A percentile compares a stretch with the other conserved stretches of the same genome.
phyloP scores from a whole-genome alignment of 345 rosid genomes.

The Syzygium jambos region DNA sequence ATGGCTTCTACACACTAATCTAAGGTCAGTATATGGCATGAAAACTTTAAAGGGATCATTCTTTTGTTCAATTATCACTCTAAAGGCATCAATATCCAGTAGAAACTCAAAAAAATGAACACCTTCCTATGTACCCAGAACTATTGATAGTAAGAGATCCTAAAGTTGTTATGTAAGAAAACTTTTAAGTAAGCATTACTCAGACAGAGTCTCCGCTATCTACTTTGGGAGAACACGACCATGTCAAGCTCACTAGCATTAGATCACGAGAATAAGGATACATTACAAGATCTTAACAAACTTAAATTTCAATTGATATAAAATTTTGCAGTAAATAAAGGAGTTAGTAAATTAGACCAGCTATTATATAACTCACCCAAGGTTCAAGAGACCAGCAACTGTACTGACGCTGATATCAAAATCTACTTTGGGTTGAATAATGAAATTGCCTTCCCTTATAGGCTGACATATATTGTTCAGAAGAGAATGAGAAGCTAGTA shows the following conservation, averaged over 20 bases:
- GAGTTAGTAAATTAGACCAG: not conserved
- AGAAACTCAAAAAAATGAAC: not conserved
- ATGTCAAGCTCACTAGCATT: not conserved
- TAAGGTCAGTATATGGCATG: not conserved
- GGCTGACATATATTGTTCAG: slow-evolving; percentile 45
- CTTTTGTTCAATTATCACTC: not conserved
- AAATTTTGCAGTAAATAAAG: not conserved
- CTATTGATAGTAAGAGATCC: not conserved
- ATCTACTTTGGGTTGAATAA: slow-evolving; percentile 99
- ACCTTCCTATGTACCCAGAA: not conserved
- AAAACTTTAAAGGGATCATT: not conserved
- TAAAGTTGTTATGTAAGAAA: not conserved
- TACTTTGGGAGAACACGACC: not conserved
- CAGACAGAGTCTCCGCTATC: not conserved
- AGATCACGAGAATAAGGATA: not conserved
- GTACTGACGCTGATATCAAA: slow-evolving; percentile 97
- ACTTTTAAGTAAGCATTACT: not conserved
- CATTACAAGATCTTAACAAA: not conserved
- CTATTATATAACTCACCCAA: slow-evolving; percentile 57
- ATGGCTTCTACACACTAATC: not conserved
- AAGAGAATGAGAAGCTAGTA: slow-evolving; percentile 1
- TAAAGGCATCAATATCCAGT: not conserved
- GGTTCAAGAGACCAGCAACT: slow-evolving; percentile 96
- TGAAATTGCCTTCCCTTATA: slow-evolving; percentile 96
- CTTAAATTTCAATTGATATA: not conserved